Evolutionary conservation across 225 moss, liverwort and hornwort species (phyloP).

Genomic region (Rhytidiadelphus loreus): DNA sequence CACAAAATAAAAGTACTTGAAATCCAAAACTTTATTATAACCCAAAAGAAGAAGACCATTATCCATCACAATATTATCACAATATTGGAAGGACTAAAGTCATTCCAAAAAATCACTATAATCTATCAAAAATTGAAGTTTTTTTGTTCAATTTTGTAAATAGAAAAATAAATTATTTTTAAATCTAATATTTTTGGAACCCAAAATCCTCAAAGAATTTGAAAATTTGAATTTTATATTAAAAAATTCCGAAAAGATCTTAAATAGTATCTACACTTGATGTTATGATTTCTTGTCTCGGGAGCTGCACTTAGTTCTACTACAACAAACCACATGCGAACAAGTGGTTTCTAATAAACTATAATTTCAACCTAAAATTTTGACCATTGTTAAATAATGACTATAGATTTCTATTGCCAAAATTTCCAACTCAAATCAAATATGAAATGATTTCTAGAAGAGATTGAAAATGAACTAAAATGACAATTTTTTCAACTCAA

Average conservation of each 20-base stretch:
- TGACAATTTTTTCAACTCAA: too few relatives aligned
- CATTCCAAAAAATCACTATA: background rate
- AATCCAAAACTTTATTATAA: background rate
- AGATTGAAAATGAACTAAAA: too few relatives aligned
- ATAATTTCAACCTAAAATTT: too few relatives aligned
- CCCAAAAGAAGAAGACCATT: background rate
- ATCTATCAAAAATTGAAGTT: background rate
- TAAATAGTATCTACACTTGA: background rate
- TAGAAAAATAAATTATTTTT: background rate
- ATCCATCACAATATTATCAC: background rate
- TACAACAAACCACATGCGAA: too few relatives aligned
- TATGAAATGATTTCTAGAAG: too few relatives aligned
- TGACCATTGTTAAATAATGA: too few relatives aligned
- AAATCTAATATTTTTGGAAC: background rate
- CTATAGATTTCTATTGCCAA: too few relatives aligned
- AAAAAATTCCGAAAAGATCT: rapidly evolving
- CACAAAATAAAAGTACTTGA: too few relatives aligned
- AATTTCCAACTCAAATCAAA: too few relatives aligned
- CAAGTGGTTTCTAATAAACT: too few relatives aligned
- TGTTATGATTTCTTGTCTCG: too few relatives aligned
- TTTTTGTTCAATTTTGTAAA: background rate
- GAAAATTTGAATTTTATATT: background rate
- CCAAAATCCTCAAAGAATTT: background rate
- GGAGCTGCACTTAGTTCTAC: too few relatives aligned
- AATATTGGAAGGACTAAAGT: background rate